phyloP scores from a whole-genome alignment of 164 flowering plant genomes.

The Platanus orientalis region DNA sequence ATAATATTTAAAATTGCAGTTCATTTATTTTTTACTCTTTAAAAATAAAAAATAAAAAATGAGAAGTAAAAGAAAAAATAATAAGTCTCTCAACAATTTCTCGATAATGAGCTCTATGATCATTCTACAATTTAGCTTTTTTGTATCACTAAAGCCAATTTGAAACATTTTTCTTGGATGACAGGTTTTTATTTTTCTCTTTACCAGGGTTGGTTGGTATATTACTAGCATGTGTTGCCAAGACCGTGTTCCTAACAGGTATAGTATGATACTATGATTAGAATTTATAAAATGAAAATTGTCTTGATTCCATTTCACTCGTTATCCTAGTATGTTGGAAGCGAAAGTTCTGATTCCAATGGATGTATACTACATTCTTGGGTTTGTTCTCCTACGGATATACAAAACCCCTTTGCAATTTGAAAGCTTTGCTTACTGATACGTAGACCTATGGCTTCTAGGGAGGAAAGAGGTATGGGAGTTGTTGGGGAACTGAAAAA shows the following conservation, averaged over 20 bases:
- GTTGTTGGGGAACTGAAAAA: too few species aligned
- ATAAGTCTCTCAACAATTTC: neutral
- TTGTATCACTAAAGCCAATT: neutral
- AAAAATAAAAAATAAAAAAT: too few species aligned
- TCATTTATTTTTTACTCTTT: too few species aligned
- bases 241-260: conserved; percentile 80
- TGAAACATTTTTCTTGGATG: conserved; percentile 12
- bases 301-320: neutral
- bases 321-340: neutral
- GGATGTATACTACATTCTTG: too few species aligned
- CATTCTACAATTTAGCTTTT: neutral
- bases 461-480: too few species aligned
- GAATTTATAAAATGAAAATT: neutral
- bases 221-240: conserved; percentile 73
- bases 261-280: conserved; percentile 9
- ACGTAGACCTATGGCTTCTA: too few species aligned
- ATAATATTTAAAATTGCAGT: too few species aligned
- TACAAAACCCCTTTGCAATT: too few species aligned
- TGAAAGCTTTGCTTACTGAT: too few species aligned
- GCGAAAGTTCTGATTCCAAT: neutral
- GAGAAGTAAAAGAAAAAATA: neutral
- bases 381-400: too few species aligned
- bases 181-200: conserved; percentile 21
- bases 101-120: neutral
- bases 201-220: conserved; percentile 80